A percentile compares a stretch with the other conserved stretches of the same genome.
Conservation (phyloP, 2,329 filamentous ascomycete species). For the Anthostomella pinea region DNA sequence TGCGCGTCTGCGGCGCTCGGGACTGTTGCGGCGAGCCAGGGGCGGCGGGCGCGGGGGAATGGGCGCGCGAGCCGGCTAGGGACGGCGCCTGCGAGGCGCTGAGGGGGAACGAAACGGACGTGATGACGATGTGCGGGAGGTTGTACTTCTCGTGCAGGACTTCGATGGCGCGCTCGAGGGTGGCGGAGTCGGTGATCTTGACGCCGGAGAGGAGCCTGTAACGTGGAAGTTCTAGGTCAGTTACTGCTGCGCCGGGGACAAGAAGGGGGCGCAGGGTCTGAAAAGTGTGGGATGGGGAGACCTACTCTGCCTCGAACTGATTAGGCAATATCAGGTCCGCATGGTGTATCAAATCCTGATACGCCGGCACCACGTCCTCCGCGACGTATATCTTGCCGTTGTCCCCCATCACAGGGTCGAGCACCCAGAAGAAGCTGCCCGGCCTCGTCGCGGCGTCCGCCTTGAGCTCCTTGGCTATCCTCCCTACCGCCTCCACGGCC, state of each 20-base stretch:
- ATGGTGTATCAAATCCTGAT: conserved; percentile 73
- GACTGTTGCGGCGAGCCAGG: too few relatives aligned
- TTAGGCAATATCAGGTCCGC: conserved; percentile 94
- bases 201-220: conserved; percentile 79
- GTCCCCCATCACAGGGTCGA: conserved; percentile 98
- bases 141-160: conserved; percentile 72
- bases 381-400: conserved; percentile 89
- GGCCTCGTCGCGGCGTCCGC: conserved; percentile 56
- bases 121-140: conserved; percentile 88
- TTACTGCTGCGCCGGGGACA: neutral
- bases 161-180: conserved; percentile 71
- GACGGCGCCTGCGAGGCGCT: conserved; percentile 55
- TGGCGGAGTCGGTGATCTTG: conserved; percentile 72
- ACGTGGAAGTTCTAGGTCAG: neutral
- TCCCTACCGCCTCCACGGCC: conserved; percentile 78
- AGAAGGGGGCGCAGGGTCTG: neutral
- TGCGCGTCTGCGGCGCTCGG: too few relatives aligned
- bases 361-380: conserved; percentile 86
- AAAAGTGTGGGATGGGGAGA: conserved; percentile 16
- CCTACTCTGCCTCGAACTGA: conserved; percentile 94
- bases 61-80: conserved; percentile 64
- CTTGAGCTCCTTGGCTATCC: conserved; percentile 78
- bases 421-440: conserved; percentile 90
- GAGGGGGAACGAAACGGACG: conserved; percentile 71
- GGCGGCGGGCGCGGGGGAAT: conserved; percentile 5